Percentiles rank a stretch among this genome's conserved stretches.
Conservation (phyloP, 208 protist species). For the Leishmania amazonensis region DNA sequence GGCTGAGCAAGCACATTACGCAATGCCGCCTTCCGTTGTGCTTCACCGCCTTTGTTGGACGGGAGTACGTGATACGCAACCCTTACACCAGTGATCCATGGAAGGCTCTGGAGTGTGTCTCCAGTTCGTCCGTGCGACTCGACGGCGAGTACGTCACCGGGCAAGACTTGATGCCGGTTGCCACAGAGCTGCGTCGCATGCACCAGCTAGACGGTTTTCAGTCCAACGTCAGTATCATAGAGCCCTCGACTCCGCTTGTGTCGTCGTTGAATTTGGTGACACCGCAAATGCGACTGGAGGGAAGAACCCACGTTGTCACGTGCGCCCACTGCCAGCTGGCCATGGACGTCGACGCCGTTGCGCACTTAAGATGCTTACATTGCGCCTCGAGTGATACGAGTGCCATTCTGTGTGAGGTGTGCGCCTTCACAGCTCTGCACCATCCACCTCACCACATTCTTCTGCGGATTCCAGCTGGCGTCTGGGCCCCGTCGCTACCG, state of each 20-base stretch:
- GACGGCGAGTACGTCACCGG: slow-evolving; percentile 34
- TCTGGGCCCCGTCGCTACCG: slow-evolving; percentile 25
- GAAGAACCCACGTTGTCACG: slow-evolving; percentile 37
- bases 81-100: slow-evolving; percentile 33
- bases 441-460: slow-evolving; percentile 74
- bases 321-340: slow-evolving; percentile 55
- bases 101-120: slow-evolving; percentile 37
- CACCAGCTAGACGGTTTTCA: slow-evolving; percentile 46
- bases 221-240: slow-evolving; percentile 58
- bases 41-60: slow-evolving; percentile 60
- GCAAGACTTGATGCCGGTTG: slow-evolving; percentile 15
- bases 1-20: slow-evolving; percentile 35
- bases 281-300: slow-evolving; percentile 46
- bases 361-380: slow-evolving; percentile 80
- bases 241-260: slow-evolving; percentile 52
- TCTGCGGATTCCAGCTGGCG: slow-evolving; percentile 48
- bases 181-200: slow-evolving; percentile 27
- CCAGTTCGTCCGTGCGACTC: slow-evolving; percentile 49
- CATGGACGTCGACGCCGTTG: slow-evolving; percentile 48
- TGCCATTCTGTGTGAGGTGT: slow-evolving; percentile 31
- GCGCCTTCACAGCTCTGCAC: slow-evolving; percentile 20
- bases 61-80: slow-evolving; percentile 47
- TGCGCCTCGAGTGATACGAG: slow-evolving; percentile 34
- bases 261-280: slow-evolving; percentile 60
- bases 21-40: slow-evolving; percentile 50